Percentiles rank a stretch among this genome's conserved stretches.
Evolutionary conservation across 2,329 filamentous ascomycete genomes (phyloP).

Genomic region (Cryphonectria japonica): DNA sequence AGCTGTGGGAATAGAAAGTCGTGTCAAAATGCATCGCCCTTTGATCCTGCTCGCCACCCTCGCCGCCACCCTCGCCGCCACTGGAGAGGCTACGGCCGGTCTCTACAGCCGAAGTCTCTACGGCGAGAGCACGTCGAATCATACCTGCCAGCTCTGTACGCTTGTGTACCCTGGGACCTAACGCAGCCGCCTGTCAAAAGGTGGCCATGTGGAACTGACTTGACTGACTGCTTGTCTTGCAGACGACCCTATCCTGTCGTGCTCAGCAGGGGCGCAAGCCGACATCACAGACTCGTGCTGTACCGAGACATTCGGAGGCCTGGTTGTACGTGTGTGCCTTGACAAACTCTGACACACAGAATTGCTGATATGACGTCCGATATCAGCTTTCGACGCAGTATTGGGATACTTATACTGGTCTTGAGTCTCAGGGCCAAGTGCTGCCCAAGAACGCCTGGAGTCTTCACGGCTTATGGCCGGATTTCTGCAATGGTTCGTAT

Average conservation of each 20-base stretch:
- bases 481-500: constrained; percentile 48
- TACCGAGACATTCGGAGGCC: constrained; percentile 65
- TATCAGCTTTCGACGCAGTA: constrained; percentile 61
- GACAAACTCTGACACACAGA: not conserved
- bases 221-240: not conserved
- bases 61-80: constrained; percentile 34
- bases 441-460: constrained; percentile 62
- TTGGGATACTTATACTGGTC: constrained; percentile 67
- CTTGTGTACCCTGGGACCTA: not conserved
- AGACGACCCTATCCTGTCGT: constrained; percentile 48
- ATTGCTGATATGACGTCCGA: not conserved
- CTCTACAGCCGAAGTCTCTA: constrained; percentile 40
- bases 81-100: constrained; percentile 39
- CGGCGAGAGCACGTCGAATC: constrained; percentile 55
- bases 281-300: constrained; percentile 63
- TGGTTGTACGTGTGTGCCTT: constrained; percentile 45
- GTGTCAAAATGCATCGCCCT: constrained; percentile 36
- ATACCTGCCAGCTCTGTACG: constrained; percentile 57
- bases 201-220: not conserved
- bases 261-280: constrained; percentile 49
- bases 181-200: not conserved
- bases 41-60: constrained; percentile 31
- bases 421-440: constrained; percentile 59
- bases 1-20: not conserved
- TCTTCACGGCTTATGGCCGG: constrained; percentile 63